These are phyloP conservation scores for Cerioporus squamosus DNA, from an alignment of 1,284 basidiomycete species.

Conservation along the genomic window DNA sequence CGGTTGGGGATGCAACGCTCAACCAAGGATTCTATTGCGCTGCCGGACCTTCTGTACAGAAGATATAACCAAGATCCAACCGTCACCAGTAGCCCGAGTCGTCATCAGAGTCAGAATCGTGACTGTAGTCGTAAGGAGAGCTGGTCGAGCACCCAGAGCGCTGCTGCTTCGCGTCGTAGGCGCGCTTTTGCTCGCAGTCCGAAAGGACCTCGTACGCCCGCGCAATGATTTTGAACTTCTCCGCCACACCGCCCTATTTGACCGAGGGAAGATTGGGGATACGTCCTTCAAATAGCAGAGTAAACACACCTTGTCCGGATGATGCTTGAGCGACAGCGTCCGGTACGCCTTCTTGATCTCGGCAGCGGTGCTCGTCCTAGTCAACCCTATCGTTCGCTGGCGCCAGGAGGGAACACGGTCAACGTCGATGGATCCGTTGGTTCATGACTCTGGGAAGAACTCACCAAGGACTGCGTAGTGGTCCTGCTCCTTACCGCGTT, in stretches of 20 bases:
- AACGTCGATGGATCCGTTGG: too few relatives aligned
- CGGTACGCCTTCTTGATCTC: slow-evolving; percentile 21
- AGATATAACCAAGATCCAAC: too few relatives aligned
- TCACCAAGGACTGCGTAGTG: slow-evolving; percentile 20
- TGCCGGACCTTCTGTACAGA: too few relatives aligned
- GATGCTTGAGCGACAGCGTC: slow-evolving; percentile 15
- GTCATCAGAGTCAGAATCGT: too few relatives aligned
- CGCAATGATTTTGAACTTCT: slow-evolving; percentile 19
- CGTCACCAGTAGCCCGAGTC: too few relatives aligned
- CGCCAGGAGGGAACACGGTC: neutral
- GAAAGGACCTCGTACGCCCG: slow-evolving; percentile 15
- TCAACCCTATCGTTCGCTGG: slow-evolving; percentile 1
- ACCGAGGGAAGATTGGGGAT: neutral
- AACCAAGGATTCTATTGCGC: too few relatives aligned
- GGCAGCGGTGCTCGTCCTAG: neutral
- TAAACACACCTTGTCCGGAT: slow-evolving; percentile 21
- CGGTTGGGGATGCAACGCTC: too few relatives aligned
- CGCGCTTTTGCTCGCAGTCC: neutral
- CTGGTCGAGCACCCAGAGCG: too few relatives aligned
- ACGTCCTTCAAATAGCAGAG: too few relatives aligned
- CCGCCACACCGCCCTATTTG: slow-evolving; percentile 16
- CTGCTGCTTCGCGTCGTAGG: slow-evolving; percentile 1
- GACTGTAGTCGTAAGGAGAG: too few relatives aligned
- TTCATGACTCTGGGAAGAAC: too few relatives aligned
- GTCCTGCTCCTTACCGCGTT: slow-evolving; percentile 10